Conservation (phyloP, 2,329 filamentous ascomycete species). For the Arachnopeziza araneosa region DNA sequence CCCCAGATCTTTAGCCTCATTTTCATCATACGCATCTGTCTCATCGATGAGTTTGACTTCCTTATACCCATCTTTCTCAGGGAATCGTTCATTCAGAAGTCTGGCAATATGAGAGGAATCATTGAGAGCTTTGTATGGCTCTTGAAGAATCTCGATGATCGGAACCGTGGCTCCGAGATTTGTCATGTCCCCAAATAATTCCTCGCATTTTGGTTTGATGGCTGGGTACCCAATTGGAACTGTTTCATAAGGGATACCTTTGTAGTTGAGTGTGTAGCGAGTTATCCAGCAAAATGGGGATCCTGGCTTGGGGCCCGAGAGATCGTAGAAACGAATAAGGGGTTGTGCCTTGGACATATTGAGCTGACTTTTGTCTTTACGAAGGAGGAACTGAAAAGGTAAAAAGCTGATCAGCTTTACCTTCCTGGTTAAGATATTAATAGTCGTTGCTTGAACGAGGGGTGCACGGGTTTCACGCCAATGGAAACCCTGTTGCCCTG, state of each 20-base stretch:
- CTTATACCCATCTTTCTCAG: slow-evolving; percentile 12
- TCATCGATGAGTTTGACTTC: slow-evolving; percentile 13
- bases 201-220: slow-evolving; percentile 15
- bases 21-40: slow-evolving; percentile 8
- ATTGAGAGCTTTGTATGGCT: slow-evolving; percentile 12
- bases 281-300: slow-evolving; percentile 17
- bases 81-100: slow-evolving; percentile 18
- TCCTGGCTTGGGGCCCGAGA: slow-evolving; percentile 18
- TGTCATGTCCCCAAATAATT: slow-evolving; percentile 11
- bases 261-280: slow-evolving; percentile 17
- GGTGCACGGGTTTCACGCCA: neutral
- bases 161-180: slow-evolving; percentile 14
- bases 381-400: neutral
- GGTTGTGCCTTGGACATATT: slow-evolving; percentile 10
- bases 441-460: neutral
- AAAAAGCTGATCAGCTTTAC: too few relatives aligned
- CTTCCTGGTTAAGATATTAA: too few relatives aligned
- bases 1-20: neutral
- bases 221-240: slow-evolving; percentile 15
- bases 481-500: neutral
- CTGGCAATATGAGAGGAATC: slow-evolving; percentile 16
- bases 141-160: slow-evolving; percentile 17
- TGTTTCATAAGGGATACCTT: slow-evolving; percentile 13
- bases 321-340: slow-evolving; percentile 20
- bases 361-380: neutral